These are phyloP conservation scores for Rhodotorula toruloides DNA, from an alignment of 768 basidiomycete genomes.

Conservation along the genomic window DNA sequence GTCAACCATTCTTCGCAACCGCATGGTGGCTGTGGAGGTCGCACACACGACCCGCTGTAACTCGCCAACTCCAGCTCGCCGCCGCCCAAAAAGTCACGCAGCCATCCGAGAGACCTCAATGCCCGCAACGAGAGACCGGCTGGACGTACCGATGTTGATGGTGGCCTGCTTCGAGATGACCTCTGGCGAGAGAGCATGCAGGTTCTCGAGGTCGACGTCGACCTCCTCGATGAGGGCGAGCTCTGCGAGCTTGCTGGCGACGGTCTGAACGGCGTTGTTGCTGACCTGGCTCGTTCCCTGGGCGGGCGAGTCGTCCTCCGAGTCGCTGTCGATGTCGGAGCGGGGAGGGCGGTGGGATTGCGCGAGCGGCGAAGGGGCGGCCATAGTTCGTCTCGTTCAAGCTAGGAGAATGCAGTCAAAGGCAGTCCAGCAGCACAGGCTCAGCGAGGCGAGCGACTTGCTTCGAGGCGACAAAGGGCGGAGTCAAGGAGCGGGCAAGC, in stretches of 20 bases:
- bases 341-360: conserved; percentile 27
- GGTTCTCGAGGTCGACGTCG: conserved; percentile 31
- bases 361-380: conserved; percentile 31
- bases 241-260: not conserved
- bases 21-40: too few species aligned
- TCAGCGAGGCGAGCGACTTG: too few species aligned
- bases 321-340: conserved; percentile 13
- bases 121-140: not conserved
- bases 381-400: too few species aligned
- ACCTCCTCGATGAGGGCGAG: conserved; percentile 47
- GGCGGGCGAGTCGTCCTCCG: conserved; percentile 5
- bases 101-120: not conserved
- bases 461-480: too few species aligned
- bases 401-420: too few species aligned
- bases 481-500: too few species aligned
- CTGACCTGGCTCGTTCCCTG: not conserved
- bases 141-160: conserved; percentile 71
- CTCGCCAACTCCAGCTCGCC: not conserved
- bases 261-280: conserved; percentile 2
- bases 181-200: conserved; percentile 44
- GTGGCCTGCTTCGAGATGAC: conserved; percentile 69
- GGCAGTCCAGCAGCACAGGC: too few species aligned
- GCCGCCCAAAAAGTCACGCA: not conserved
- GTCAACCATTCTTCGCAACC: too few species aligned
- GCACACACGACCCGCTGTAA: too few species aligned